Conservation (phyloP, 2,329 filamentous ascomycete genomes). For the Calonectria crousiana region DNA sequence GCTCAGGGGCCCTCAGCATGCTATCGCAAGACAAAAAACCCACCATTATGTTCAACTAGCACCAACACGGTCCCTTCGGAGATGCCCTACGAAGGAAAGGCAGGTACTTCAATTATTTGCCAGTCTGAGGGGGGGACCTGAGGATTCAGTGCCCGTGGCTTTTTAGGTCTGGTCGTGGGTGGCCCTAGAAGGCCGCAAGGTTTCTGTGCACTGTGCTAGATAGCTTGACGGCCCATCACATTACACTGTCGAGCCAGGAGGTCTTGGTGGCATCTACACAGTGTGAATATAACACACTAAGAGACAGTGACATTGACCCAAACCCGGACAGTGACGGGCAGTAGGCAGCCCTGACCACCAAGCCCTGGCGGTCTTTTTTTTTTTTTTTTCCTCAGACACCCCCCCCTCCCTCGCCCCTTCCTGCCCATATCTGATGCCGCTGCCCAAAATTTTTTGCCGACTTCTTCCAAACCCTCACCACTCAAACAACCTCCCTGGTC, state of each 20-base stretch:
- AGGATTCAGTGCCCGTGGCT: slow-evolving; percentile 18
- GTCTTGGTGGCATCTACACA: not conserved
- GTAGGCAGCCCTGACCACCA: slow-evolving; percentile 24
- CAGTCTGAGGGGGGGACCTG: not conserved
- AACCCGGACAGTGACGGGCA: slow-evolving; percentile 31
- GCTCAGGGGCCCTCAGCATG: not conserved
- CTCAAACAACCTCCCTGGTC: slow-evolving; percentile 51
- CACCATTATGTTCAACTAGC: not conserved
- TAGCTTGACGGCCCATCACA: not conserved
- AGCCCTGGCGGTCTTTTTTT: slow-evolving; percentile 28
- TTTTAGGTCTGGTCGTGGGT: slow-evolving; percentile 17
- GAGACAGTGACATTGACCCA: slow-evolving; percentile 4
- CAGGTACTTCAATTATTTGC: not conserved
- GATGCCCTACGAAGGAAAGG: slow-evolving; percentile 3
- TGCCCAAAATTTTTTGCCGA: slow-evolving; percentile 53
- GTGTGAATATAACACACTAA: not conserved
- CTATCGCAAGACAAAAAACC: not conserved
- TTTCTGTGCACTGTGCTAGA: slow-evolving; percentile 5
- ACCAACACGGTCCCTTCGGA: slow-evolving; percentile 3
- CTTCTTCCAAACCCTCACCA: slow-evolving; percentile 54
- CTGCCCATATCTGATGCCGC: slow-evolving; percentile 49
- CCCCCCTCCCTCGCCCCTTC: slow-evolving; percentile 46
- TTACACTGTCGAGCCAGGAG: not conserved
- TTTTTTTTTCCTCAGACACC: slow-evolving; percentile 26
- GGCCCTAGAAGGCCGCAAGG: not conserved